Evolutionary conservation across 257 asterid genomes (phyloP).

Genomic region (Eucommia ulmoides): DNA sequence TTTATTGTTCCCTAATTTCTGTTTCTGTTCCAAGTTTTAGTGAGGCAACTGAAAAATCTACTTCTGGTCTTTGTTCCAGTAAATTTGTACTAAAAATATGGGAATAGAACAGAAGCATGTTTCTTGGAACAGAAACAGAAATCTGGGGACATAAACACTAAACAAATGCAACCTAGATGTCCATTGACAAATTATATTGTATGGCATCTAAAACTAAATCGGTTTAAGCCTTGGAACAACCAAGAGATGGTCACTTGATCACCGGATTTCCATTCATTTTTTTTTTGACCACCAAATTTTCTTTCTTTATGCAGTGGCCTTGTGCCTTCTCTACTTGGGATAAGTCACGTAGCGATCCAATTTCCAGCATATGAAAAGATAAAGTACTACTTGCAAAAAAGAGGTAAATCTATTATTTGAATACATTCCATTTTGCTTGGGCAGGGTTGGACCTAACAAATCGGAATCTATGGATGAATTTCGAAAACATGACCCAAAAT

Average conservation of each 20-base stretch:
- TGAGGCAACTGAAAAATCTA: no score
- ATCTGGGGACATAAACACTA: no score
- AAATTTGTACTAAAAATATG: no score
- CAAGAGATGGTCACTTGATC: background rate
- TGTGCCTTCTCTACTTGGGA: constrained; percentile 90
- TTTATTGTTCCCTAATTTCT: no score
- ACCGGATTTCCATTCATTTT: background rate
- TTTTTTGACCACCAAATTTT: background rate
- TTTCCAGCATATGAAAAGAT: constrained; percentile 90
- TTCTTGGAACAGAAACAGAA: no score
- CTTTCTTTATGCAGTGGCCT: constrained; percentile 65
- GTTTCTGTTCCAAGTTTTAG: no score
- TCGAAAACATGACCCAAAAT: no score
- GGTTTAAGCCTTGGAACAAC: no score
- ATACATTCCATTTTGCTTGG: constrained; percentile 1
- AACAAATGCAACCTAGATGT: background rate
- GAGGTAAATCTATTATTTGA: constrained; percentile 27
- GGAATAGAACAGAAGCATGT: no score
- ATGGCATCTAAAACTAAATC: background rate
- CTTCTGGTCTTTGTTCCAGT: no score
- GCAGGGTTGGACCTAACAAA: no score
- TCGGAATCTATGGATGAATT: no score
- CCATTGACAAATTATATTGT: background rate
- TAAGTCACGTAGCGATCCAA: constrained; percentile 90
- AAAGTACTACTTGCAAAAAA: constrained; percentile 63